Conservation (phyloP, 208 protist species). For the Trypanosoma theileri region DNA sequence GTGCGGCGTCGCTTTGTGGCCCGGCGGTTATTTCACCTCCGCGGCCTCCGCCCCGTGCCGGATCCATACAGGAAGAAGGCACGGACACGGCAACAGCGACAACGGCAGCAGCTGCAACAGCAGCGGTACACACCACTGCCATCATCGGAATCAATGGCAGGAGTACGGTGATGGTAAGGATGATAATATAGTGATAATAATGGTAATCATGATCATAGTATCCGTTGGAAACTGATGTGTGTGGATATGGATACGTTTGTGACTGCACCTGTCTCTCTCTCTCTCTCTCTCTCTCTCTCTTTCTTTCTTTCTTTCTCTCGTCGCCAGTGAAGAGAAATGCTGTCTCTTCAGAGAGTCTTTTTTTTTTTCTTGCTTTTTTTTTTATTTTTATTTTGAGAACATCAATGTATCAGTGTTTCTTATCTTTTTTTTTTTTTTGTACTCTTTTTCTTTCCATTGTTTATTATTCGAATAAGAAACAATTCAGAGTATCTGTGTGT, state of each 20-base stretch:
- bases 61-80: constrained; percentile 20
- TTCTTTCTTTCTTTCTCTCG: too few relatives aligned
- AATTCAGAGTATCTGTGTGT: too few relatives aligned
- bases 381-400: too few relatives aligned
- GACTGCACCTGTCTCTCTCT: too few relatives aligned
- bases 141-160: neutral
- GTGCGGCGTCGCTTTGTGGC: constrained; percentile 24
- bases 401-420: neutral
- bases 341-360: too few relatives aligned
- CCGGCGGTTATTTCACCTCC: constrained; percentile 22
- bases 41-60: constrained; percentile 18
- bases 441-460: too few relatives aligned
- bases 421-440: neutral
- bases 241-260: too few relatives aligned
- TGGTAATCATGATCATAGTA: neutral
- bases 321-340: too few relatives aligned
- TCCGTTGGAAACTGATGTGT: neutral
- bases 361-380: too few relatives aligned
- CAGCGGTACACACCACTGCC: neutral
- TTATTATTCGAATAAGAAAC: too few relatives aligned
- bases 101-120: neutral
- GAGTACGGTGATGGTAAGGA: too few relatives aligned
- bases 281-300: too few relatives aligned
- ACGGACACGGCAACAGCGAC: neutral
- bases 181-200: neutral